Evolutionary conservation across 768 basidiomycete species (phyloP).

Genomic region (Suillus variegatus): DNA sequence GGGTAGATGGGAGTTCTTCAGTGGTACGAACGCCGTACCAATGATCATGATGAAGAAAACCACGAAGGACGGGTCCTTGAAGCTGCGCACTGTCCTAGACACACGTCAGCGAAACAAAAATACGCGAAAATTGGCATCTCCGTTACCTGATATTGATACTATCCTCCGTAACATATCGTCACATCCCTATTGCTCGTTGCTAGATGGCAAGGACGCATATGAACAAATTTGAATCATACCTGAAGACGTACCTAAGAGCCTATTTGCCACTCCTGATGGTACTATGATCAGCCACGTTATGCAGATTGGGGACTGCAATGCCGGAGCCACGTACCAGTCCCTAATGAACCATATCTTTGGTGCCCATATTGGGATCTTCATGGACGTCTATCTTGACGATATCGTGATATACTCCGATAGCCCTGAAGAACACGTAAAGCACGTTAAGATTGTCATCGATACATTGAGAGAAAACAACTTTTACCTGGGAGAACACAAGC

Average conservation of each 20-base stretch:
- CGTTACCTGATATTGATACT: constrained; percentile 28
- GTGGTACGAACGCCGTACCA: constrained; percentile 28
- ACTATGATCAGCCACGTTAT: constrained; percentile 40
- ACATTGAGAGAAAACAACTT: rapidly evolving
- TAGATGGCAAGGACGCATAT: constrained; percentile 34
- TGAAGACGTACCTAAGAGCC: constrained; percentile 25
- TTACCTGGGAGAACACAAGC: too few relatives aligned
- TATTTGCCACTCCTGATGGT: constrained; percentile 40
- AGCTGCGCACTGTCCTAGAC: constrained; percentile 26
- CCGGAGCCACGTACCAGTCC: constrained; percentile 44
- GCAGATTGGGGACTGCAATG: constrained; percentile 50
- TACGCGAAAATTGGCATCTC: constrained; percentile 27
- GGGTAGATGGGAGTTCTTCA: constrained; percentile 31
- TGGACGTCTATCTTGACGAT: constrained; percentile 23
- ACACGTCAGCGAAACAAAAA: constrained; percentile 33
- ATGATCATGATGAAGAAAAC: constrained; percentile 36
- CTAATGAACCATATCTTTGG: constrained; percentile 45
- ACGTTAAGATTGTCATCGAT: too few relatives aligned
- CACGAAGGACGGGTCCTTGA: constrained; percentile 16
- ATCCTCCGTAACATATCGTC: constrained; percentile 26
- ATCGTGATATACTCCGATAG: constrained; percentile 18
- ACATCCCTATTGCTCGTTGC: constrained; percentile 19
- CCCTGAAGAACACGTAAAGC: rapidly evolving
- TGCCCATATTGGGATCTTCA: constrained; percentile 37
- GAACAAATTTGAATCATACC: constrained; percentile 31